These are phyloP conservation scores for Rhodomyrtus tomentosa DNA, from an alignment of 345 rosid genomes.

Conservation along the genomic window DNA sequence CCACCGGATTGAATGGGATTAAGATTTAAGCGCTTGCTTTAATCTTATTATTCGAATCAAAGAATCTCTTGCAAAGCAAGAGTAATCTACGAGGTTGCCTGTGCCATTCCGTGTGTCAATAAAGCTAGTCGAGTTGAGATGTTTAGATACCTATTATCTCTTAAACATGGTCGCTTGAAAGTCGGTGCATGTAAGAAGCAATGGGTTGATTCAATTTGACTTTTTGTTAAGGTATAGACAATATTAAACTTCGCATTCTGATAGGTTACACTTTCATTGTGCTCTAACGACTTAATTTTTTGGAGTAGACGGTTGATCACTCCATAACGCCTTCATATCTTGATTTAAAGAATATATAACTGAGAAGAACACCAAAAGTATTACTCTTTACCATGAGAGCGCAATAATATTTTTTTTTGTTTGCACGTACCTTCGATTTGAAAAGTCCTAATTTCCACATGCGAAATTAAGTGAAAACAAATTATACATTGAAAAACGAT, in stretches of 20 bases:
- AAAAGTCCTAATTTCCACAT: too few species aligned
- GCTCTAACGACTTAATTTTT: neutral
- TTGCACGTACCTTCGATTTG: too few species aligned
- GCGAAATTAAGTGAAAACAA: too few species aligned
- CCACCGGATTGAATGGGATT: neutral
- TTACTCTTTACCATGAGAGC: too few species aligned
- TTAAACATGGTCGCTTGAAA: neutral
- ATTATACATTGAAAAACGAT: too few species aligned
- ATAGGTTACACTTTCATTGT: neutral
- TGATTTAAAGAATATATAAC: too few species aligned
- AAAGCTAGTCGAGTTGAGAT: neutral
- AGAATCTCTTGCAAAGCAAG: neutral
- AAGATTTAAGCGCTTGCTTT: neutral
- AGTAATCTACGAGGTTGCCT: neutral
- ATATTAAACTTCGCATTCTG: neutral
- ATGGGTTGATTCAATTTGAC: neutral
- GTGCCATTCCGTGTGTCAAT: neutral
- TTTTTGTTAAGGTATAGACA: too few species aligned
- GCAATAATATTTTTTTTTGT: too few species aligned
- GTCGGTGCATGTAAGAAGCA: neutral
- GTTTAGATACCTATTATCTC: neutral
- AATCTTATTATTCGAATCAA: neutral
- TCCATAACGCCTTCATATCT: neutral
- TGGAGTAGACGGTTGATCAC: neutral
- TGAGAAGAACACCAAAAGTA: too few species aligned